These are phyloP conservation scores for Amaranthus palmeri DNA, from an alignment of 148 eudicot species.

Conservation along the genomic window DNA sequence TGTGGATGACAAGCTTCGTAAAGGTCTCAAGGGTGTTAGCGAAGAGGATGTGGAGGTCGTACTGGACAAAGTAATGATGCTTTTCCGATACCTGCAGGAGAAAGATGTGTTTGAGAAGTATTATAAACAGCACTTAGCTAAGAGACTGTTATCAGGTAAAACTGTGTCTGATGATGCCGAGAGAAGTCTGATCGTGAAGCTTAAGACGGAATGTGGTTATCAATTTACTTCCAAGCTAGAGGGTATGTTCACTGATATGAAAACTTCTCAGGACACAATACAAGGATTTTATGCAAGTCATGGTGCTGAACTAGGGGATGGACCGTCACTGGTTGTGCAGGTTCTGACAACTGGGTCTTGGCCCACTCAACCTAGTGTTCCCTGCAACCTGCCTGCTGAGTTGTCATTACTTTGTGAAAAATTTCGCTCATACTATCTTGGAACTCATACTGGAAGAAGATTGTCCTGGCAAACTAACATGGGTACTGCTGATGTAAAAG, in stretches of 20 bases:
- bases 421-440: slow-evolving; percentile 73
- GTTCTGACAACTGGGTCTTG: slow-evolving; percentile 82
- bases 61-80: slow-evolving; percentile 77
- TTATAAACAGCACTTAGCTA: slow-evolving; percentile 80
- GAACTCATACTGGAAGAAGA: slow-evolving; percentile 77
- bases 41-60: slow-evolving; percentile 68
- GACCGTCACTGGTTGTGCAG: slow-evolving; percentile 63
- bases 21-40: slow-evolving; percentile 66
- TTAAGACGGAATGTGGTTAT: slow-evolving; percentile 80
- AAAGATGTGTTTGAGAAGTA: slow-evolving; percentile 81
- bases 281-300: slow-evolving; percentile 63
- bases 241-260: slow-evolving; percentile 90
- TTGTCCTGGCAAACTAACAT: slow-evolving; percentile 83
- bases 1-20: slow-evolving; percentile 68
- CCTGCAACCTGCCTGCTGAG: slow-evolving; percentile 82
- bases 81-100: slow-evolving; percentile 74
- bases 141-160: slow-evolving; percentile 74
- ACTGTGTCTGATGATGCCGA: slow-evolving; percentile 80
- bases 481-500: slow-evolving; percentile 81
- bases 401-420: slow-evolving; percentile 66
- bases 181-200: slow-evolving; percentile 71
- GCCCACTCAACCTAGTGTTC: slow-evolving; percentile 69
- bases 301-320: slow-evolving; percentile 59
- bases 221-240: slow-evolving; percentile 81
- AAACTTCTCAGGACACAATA: slow-evolving; percentile 77